Base-by-base conservation (phyloP, 495 filamentous ascomycete species). In the Aspergillus carlsbadensis region DNA sequence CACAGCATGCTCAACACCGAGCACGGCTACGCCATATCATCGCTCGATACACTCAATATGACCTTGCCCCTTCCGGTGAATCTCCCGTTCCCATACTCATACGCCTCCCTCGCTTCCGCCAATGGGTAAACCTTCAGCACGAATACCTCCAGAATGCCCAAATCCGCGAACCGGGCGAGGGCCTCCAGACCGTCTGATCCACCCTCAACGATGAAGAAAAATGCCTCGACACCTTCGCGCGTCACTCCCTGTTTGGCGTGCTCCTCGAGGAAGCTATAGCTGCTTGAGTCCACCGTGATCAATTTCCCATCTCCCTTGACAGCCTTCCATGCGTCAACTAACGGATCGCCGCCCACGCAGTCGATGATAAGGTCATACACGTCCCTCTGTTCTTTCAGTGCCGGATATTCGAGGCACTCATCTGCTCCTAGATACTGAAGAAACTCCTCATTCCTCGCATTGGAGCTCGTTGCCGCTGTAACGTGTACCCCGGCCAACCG, bases 301-400 rank as follows among this genome's bases (percentile, higher is more conserved):
- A 74, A 40, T 24, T n/a, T 21, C 6, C 70, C 68, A 2, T 20
- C 49, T 3, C 53, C 56, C n/a, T 50, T 56, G 10, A 74, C 59
- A 43, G 41, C 40, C 3, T 22, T 53, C 70, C 70, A 75, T 29
- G 67, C 69, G 5, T 45, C 14, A 1, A 29, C 49, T 10, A 73
- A 50, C n/a, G 58, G 48, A 18, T 66, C 54, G 18, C 70, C 70
- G 7, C 71, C 70, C 26, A 75, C 70, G 5, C 53, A 59, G 64
- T 74, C 71, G 42, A 71, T 48, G 42, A 75, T 54, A 13, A 71
- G n/a, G 64, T 75, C 70, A 43, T 66, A 72, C 6, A 20, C 33
- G 1, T 55, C 57, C 0, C 34, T 14, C 1, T 54, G 21, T 5
- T n/a, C 22, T 1, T 36, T 50, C 15, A 73, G 29, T 20, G 24